phyloP scores from a whole-genome alignment of 2,329 filamentous ascomycete genomes.

The Neonectria neomacrospora region DNA sequence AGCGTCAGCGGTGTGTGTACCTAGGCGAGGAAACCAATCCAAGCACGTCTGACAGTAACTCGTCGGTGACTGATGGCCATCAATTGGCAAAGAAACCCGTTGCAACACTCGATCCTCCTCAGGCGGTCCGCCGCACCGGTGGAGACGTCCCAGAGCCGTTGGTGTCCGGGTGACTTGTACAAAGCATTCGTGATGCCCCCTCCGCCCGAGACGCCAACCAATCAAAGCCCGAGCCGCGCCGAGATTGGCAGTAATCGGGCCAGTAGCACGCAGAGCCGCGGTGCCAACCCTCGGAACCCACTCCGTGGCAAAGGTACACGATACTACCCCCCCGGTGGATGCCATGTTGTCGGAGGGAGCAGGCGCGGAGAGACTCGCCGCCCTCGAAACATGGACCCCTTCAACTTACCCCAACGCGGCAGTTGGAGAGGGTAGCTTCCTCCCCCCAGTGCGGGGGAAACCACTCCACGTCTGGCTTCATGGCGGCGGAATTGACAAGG shows the following conservation, averaged over 20 bases:
- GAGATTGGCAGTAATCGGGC: background rate
- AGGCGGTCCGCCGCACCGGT: background rate
- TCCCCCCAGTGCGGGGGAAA: conserved; percentile 2
- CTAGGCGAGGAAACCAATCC: background rate
- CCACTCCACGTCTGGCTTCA: background rate
- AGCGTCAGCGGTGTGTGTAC: background rate
- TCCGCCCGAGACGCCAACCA: background rate
- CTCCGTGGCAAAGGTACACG: conserved; percentile 1
- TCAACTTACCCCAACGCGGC: background rate
- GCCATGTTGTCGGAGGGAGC: background rate
- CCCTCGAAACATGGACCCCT: background rate
- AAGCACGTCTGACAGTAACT: too few species aligned
- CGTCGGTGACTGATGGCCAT: background rate
- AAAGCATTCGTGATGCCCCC: background rate
- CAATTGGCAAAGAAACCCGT: background rate
- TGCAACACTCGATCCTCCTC: too few species aligned
- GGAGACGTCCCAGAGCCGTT: background rate
- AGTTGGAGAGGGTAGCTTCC: too few species aligned
- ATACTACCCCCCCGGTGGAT: conserved; percentile 2
- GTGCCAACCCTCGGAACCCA: conserved; percentile 6
- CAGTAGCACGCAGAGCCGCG: conserved; percentile 19
- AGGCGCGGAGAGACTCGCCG: background rate
- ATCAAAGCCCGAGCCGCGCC: conserved; percentile 20
- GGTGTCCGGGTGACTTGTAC: background rate
- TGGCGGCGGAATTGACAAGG: too few species aligned